phyloP scores from a whole-genome alignment of 2,329 filamentous ascomycete species.

The Aspergillus sp. region DNA sequence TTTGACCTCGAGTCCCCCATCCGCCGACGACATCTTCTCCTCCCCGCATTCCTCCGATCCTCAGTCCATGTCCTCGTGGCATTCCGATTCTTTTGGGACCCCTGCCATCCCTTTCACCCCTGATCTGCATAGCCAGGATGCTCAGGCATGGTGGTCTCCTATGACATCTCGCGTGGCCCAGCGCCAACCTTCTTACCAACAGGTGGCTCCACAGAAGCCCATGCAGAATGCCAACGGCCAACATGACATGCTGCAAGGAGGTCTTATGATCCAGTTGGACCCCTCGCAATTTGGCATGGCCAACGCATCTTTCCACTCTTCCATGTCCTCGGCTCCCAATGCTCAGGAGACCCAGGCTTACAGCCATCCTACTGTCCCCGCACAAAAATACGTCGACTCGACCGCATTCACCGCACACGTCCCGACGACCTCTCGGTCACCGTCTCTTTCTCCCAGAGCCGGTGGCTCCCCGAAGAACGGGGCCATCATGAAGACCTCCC shows the following conservation, averaged over 20 bases:
- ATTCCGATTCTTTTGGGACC: conserved; percentile 38
- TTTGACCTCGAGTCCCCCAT: conserved; percentile 35
- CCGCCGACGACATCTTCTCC: conserved; percentile 39
- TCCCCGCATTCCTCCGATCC: conserved; percentile 40
- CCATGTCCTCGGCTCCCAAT: conserved; percentile 18
- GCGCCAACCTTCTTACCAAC: conserved; percentile 36
- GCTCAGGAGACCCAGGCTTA: conserved; percentile 17
- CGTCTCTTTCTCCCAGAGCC: conserved; percentile 37
- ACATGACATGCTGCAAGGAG: conserved; percentile 36
- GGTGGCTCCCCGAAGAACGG: conserved; percentile 32
- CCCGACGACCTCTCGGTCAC: conserved; percentile 32
- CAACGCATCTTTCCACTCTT: conserved; percentile 29
- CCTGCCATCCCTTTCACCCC: conserved; percentile 39
- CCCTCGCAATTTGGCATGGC: conserved; percentile 35
- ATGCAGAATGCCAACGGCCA: conserved; percentile 28
- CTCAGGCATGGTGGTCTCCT: conserved; percentile 43
- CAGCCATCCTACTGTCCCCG: conserved; percentile 15
- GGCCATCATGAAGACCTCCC: conserved; percentile 26
- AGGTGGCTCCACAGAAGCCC: conserved; percentile 33
- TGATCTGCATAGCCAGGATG: conserved; percentile 37
- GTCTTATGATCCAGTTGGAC: conserved; percentile 41
- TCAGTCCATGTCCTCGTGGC: conserved; percentile 41
- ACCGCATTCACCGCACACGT: conserved; percentile 30
- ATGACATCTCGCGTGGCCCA: conserved; percentile 34
- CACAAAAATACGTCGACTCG: conserved; percentile 26